These are phyloP conservation scores for Geosmithia morbida DNA, from an alignment of 2,329 filamentous ascomycete genomes.

Conservation along the genomic window DNA sequence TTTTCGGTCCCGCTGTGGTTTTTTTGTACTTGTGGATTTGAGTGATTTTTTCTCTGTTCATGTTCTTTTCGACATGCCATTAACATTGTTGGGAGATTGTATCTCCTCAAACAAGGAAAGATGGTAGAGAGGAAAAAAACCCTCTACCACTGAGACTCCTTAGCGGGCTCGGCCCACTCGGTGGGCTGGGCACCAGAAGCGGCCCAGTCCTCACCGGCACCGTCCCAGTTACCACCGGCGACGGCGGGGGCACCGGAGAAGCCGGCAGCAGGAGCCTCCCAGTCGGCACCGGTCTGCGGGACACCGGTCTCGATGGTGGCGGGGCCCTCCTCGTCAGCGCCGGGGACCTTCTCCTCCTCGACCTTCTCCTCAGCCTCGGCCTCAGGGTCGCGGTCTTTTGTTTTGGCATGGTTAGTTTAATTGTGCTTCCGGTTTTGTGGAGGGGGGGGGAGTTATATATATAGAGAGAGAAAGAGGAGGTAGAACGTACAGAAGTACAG, in stretches of 20 bases:
- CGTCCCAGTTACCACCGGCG: conserved; percentile 38
- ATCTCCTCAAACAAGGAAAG: too few species aligned
- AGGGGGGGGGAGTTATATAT: background rate
- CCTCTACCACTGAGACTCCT: conserved; percentile 39
- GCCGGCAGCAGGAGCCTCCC: conserved; percentile 67
- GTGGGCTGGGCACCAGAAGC: conserved; percentile 48
- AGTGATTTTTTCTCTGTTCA: background rate
- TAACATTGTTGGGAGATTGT: too few species aligned
- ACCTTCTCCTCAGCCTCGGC: conserved; percentile 98
- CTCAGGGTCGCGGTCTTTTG: conserved; percentile 85
- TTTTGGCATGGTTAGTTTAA: conserved; percentile 2
- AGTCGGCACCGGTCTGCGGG: conserved; percentile 53
- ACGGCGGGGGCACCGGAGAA: conserved; percentile 46
- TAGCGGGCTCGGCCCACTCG: conserved; percentile 54
- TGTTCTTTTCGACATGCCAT: too few species aligned
- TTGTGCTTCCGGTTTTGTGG: background rate
- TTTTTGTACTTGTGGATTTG: background rate
- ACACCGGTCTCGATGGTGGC: conserved; percentile 69
- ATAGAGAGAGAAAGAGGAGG: background rate
- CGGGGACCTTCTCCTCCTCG: conserved; percentile 81
- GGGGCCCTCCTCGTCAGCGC: conserved; percentile 71
- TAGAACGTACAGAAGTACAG: conserved; percentile 91
- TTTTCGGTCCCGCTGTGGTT: background rate
- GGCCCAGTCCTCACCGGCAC: conserved; percentile 46
- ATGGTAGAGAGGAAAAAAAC: background rate